Evolutionary conservation across 2,329 filamentous ascomycete species (phyloP).

Genomic region (Xylaria sp.): DNA sequence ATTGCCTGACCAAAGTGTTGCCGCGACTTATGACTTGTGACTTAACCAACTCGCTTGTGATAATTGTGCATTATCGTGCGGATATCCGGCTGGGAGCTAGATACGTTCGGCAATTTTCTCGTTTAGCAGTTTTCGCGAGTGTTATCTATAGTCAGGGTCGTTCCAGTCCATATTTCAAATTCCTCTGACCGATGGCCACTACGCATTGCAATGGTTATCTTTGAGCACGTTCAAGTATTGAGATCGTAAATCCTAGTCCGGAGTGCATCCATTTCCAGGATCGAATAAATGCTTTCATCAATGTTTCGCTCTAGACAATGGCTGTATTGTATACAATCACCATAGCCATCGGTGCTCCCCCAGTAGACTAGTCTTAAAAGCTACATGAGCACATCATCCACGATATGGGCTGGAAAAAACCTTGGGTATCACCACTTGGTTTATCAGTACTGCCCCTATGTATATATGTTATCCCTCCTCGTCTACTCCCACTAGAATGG

Average conservation of each 20-base stretch:
- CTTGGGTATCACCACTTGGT: neutral
- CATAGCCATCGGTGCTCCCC: neutral
- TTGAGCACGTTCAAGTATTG: no score
- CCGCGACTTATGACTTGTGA: constrained; percentile 6
- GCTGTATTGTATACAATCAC: constrained; percentile 8
- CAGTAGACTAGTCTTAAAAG: neutral
- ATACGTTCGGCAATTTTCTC: neutral
- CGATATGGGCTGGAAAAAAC: neutral
- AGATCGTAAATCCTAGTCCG: no score
- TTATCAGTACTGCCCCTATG: neutral
- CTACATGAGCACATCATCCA: neutral
- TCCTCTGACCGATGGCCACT: neutral
- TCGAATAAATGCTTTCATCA: neutral
- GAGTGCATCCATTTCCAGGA: no score
- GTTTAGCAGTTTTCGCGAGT: neutral
- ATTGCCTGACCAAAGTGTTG: constrained; percentile 23
- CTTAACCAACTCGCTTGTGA: neutral
- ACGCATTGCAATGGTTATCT: neutral
- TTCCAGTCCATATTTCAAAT: no score
- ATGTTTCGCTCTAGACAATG: constrained; percentile 8
- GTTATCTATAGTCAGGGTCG: neutral
- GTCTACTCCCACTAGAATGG: neutral
- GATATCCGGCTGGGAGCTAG: neutral
- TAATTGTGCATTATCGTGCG: no score
- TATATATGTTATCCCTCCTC: neutral